These are phyloP conservation scores for Noccaea bulbosa DNA, from an alignment of 345 rosid species.

Conservation along the genomic window DNA sequence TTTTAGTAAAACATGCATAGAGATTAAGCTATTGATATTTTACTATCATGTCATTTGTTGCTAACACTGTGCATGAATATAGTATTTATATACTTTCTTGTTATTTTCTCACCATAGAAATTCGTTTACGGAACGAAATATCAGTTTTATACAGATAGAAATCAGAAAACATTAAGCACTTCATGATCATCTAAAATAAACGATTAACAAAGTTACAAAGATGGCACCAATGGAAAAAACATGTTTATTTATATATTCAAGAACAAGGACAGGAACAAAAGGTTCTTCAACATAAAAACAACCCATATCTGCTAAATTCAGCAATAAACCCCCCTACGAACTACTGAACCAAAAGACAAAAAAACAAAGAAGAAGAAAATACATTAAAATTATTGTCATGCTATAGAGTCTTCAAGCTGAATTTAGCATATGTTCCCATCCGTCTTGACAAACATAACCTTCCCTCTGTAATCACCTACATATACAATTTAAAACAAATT, in stretches of 20 bases:
- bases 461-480: conserved; percentile 40
- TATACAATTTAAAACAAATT: conserved; percentile 16
- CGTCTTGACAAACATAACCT: conserved; percentile 43
- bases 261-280: conserved; percentile 50
- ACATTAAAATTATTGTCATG: conserved; percentile 39
- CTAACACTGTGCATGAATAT: neutral
- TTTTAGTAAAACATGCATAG: neutral
- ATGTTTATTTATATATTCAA: conserved; percentile 39
- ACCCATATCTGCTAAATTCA: conserved; percentile 52
- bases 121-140: neutral
- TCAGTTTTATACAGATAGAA: neutral
- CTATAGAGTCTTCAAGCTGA: conserved; percentile 45
- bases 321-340: conserved; percentile 23
- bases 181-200: conserved; percentile 12
- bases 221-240: conserved; percentile 22
- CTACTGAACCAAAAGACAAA: conserved; percentile 2
- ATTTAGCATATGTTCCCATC: conserved; percentile 52
- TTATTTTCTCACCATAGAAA: neutral
- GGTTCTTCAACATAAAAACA: conserved; percentile 44
- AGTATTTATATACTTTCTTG: neutral
- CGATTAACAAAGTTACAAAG: neutral
- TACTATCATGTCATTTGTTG: conserved; percentile 10
- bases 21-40: neutral
- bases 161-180: conserved; percentile 2
- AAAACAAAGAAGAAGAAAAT: conserved; percentile 12